Evolutionary conservation across 177 flowering plant species (phyloP), one percentile per base, ranked within the genome.

Genomic region (Tripterygium wilfordii): DNA sequence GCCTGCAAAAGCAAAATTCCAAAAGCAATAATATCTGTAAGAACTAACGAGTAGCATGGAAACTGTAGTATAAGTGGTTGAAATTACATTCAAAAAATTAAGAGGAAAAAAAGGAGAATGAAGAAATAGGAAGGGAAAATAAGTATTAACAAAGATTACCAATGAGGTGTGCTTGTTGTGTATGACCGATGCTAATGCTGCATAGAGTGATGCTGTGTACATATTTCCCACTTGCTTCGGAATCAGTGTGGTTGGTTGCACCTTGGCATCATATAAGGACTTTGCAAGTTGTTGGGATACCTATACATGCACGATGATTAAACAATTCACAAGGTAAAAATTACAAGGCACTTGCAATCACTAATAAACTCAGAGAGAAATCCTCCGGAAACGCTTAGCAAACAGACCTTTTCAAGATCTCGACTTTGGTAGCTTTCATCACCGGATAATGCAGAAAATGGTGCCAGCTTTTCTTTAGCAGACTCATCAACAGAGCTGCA

Each of bases 151-250:
- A 45, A 15, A 19, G 36, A 18, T 72, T 81, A 94, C 99, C 95
- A 94, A 63, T 30, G 77, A 17, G 46, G 51, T 69, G 42, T 72
- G 57, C 51, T 90, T 85, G 58, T 76, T 80, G 69, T 90, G 86
- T 44, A 94, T 23, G 47, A 90, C 80, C 20, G 99, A 90, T 5
- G 72, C 88, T 57, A 94, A 82, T 40, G 97, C 99, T 6, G 97
- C 92, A 66, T 94, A 94, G 10, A 90, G 75, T 45, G 97, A 94
- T 57, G 99, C 99, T 42, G 99, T 94, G 76, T 94, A 87, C 95
- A 85, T 89, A 80, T 94, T 94, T 33, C 97, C 99, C 19, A 90
- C 85, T 94, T 90, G 92, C 56, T 94, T 94, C 5, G 96, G 99
- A 26, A 94, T 22, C 65, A 87, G 66, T 43, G 99, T 94, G 30